A percentile compares a stretch with the other conserved stretches of the same genome.
Evolutionary conservation across 257 asterid species (phyloP).

Genomic region (Plantago major): DNA sequence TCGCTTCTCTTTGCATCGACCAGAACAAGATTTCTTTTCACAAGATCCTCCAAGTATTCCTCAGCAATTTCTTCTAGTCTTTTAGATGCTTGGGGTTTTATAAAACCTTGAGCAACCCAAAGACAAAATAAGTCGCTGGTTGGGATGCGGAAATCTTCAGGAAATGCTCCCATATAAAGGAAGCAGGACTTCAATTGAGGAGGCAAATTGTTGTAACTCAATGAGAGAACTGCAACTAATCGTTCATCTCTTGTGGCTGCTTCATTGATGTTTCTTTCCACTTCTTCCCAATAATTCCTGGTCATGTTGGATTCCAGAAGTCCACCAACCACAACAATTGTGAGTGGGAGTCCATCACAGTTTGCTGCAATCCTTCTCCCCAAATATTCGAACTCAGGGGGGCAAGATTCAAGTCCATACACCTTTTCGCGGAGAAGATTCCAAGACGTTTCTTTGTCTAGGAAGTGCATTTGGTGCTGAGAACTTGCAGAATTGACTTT

Average conservation of each 20-base stretch:
- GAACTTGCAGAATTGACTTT: background rate
- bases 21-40: constrained; percentile 13
- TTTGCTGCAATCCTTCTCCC: background rate
- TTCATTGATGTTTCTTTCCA: background rate
- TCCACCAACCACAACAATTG: constrained; percentile 15
- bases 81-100: background rate
- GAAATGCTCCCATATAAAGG: constrained; percentile 25
- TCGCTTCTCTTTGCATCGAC: background rate
- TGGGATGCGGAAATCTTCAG: constrained; percentile 10
- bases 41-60: constrained; percentile 20
- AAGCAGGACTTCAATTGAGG: constrained; percentile 16
- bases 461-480: background rate
- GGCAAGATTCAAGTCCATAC: background rate
- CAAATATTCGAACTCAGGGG: background rate
- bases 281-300: constrained; percentile 11
- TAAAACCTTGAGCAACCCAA: constrained; percentile 24
- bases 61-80: background rate
- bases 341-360: background rate
- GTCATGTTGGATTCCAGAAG: constrained; percentile 1
- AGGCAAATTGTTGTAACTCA: constrained; percentile 27
- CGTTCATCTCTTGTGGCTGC: constrained; percentile 6
- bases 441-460: background rate
- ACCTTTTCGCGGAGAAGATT: background rate
- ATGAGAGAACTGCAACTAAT: constrained; percentile 1
- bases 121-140: constrained; percentile 2